Evolutionary conservation across 805 yeast genomes (phyloP).

Genomic region (Wickerhamomyces rabaulensis): DNA sequence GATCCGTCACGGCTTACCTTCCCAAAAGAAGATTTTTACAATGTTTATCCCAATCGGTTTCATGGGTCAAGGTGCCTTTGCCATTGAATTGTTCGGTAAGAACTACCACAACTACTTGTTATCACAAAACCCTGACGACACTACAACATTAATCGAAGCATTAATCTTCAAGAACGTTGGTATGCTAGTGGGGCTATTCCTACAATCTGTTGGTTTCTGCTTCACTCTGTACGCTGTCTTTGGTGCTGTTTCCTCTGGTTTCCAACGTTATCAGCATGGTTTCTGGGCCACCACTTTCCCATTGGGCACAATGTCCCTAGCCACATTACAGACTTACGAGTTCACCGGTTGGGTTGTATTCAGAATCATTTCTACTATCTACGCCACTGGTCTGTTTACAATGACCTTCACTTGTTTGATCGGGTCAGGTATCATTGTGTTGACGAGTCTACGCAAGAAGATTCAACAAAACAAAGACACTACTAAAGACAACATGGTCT

Average conservation of each 20-base stretch:
- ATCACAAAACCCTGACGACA: conserved; percentile 15
- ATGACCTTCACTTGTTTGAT: conserved; percentile 3
- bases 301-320: conserved; percentile 71
- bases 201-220: conserved; percentile 54
- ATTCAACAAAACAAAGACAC: background rate
- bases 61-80: conserved; percentile 79
- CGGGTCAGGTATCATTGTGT: conserved; percentile 5
- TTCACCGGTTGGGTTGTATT: conserved; percentile 51
- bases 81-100: conserved; percentile 50
- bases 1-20: conserved; percentile 53
- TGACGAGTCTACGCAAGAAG: background rate
- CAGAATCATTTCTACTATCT: conserved; percentile 56
- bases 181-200: conserved; percentile 36
- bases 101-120: conserved; percentile 27
- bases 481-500: background rate
- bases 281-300: conserved; percentile 93
- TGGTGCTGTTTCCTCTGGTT: conserved; percentile 28
- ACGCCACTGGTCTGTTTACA: conserved; percentile 31
- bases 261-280: conserved; percentile 39
- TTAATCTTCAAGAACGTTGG: conserved; percentile 30
- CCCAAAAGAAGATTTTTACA: conserved; percentile 50
- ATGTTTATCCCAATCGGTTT: conserved; percentile 78
- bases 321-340: conserved; percentile 46
- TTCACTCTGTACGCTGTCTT: conserved; percentile 41
- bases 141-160: conserved; percentile 18